Percentiles rank a stretch among this genome's conserved stretches.
Evolutionary conservation across 257 asterid species (phyloP).

Genomic region (Solanum arcanum): DNA sequence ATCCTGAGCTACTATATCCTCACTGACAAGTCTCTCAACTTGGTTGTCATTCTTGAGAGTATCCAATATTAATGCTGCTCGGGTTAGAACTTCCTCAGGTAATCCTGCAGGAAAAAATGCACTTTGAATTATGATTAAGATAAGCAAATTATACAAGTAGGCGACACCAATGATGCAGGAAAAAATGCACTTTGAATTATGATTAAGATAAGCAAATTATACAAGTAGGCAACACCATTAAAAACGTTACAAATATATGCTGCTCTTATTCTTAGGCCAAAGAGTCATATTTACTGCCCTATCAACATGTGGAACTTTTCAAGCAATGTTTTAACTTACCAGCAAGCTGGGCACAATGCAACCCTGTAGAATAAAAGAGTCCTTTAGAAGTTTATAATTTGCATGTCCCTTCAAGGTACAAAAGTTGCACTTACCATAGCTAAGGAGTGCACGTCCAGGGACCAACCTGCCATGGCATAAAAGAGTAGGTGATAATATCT

Average conservation of each 20-base stretch:
- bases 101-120: conserved; percentile 41
- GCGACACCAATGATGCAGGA: conserved; percentile 28
- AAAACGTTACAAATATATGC: background rate
- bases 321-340: conserved; percentile 29
- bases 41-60: conserved; percentile 35
- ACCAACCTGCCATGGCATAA: conserved; percentile 45
- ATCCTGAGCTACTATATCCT: conserved; percentile 50
- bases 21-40: conserved; percentile 42
- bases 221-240: background rate
- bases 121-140: background rate
- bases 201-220: background rate
- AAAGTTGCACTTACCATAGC: conserved; percentile 61
- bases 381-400: conserved; percentile 1
- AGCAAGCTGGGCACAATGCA: conserved; percentile 91
- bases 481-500: background rate
- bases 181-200: background rate
- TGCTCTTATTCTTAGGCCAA: background rate
- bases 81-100: conserved; percentile 51
- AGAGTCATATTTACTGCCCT: background rate
- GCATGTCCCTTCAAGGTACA: background rate
- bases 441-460: conserved; percentile 79
- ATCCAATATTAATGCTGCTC: conserved; percentile 58
- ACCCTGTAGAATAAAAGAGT: conserved; percentile 46
- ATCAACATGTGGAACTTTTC: background rate
- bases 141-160: background rate